Evolutionary conservation across 108 stramenopile genomes (phyloP).

Genomic region (Nannochloropsis salina): DNA sequence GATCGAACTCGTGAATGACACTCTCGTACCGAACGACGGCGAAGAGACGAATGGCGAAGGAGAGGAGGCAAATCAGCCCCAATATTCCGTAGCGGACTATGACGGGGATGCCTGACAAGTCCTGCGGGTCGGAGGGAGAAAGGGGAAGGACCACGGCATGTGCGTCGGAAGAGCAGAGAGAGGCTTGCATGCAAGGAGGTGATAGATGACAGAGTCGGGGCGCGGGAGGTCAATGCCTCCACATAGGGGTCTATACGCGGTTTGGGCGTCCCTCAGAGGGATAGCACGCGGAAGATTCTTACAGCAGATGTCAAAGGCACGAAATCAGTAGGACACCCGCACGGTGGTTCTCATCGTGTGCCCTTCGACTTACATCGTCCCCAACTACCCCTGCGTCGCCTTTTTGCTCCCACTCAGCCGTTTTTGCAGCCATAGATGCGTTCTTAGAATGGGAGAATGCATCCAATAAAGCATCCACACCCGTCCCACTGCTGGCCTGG

Average conservation of each 20-base stretch:
- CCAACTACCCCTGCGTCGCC: not conserved
- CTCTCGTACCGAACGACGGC: constrained; percentile 67
- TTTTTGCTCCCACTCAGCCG: not conserved
- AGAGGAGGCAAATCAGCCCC: constrained; percentile 52
- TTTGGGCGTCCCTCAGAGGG: no score
- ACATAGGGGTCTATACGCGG: no score
- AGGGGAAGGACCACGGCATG: not conserved
- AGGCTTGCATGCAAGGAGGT: no score
- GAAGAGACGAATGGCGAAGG: constrained; percentile 57
- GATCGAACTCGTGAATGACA: constrained; percentile 95
- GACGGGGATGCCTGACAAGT: constrained; percentile 45
- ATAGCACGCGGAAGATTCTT: no score
- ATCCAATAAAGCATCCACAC: constrained; percentile 3
- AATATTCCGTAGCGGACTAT: constrained; percentile 53
- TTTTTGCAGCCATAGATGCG: not conserved
- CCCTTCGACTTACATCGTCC: not conserved
- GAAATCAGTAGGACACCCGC: no score
- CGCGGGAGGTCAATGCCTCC: no score
- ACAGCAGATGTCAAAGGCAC: no score
- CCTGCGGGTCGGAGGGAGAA: constrained; percentile 21
- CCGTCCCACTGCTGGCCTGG: not conserved
- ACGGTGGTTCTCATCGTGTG: no score
- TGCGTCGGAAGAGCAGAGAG: not conserved
- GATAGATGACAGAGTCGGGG: no score
- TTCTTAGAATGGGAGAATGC: not conserved